Conservation (phyloP, 2,329 filamentous ascomycete genomes). For the Fusarium subglutinans region DNA sequence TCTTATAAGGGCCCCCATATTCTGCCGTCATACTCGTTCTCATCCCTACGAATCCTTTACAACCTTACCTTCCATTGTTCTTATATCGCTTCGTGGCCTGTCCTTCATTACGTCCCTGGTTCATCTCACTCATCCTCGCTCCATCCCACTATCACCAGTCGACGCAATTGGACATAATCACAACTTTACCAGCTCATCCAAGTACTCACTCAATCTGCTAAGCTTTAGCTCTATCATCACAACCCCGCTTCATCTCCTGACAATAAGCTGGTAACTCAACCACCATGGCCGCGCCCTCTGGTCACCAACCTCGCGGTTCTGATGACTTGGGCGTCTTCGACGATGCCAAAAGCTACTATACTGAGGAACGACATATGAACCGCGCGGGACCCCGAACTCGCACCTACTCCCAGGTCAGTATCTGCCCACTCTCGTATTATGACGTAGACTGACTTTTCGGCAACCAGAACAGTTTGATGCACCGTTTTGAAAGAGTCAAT, state of each 20-base stretch:
- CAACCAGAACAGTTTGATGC: constrained; percentile 61
- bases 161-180: constrained; percentile 18
- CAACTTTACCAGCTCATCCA: neutral
- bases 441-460: constrained; percentile 41
- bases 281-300: constrained; percentile 43
- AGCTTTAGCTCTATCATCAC: neutral
- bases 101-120: constrained; percentile 20
- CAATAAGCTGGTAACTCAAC: constrained; percentile 2
- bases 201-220: neutral
- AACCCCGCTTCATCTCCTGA: constrained; percentile 15
- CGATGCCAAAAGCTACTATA: constrained; percentile 68
- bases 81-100: constrained; percentile 27
- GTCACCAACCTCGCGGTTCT: constrained; percentile 49
- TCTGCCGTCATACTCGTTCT: constrained; percentile 33
- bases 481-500: constrained; percentile 62
- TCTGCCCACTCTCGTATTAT: neutral
- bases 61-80: constrained; percentile 23
- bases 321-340: constrained; percentile 63
- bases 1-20: constrained; percentile 17
- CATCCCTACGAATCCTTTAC: constrained; percentile 30
- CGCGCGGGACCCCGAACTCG: constrained; percentile 62
- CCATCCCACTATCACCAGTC: constrained; percentile 10
- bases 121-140: constrained; percentile 5
- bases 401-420: constrained; percentile 64
- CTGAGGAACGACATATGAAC: constrained; percentile 63